phyloP scores from a whole-genome alignment of 371 early-diverging fungal species.

The Mucor saturninus region DNA sequence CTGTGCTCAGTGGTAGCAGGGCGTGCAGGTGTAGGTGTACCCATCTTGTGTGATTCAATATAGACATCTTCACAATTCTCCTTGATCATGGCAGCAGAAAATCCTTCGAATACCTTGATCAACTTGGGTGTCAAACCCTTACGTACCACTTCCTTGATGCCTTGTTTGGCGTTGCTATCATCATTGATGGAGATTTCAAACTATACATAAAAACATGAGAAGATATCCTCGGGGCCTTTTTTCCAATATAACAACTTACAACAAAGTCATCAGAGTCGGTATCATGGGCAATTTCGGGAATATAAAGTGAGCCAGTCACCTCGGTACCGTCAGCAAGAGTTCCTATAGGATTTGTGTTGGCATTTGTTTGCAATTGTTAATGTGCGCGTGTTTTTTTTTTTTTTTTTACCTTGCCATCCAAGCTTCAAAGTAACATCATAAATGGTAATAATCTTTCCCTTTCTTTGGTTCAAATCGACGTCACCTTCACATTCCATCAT shows the following conservation, averaged over 20 bases:
- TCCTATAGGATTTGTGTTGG: constrained; percentile 37
- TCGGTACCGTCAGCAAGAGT: constrained; percentile 65
- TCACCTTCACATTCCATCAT: constrained; percentile 73
- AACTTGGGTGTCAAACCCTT: constrained; percentile 68
- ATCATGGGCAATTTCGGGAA: constrained; percentile 95
- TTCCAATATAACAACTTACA: constrained; percentile 34
- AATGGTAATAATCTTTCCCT: constrained; percentile 86
- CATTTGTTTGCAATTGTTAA: too few relatives aligned
- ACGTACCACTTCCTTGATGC: constrained; percentile 75
- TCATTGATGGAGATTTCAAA: constrained; percentile 77
- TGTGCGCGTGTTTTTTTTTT: neutral
- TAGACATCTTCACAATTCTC: constrained; percentile 90
- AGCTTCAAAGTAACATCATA: constrained; percentile 75
- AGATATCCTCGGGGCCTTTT: neutral
- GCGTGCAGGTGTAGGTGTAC: constrained; percentile 44
- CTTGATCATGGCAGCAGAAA: constrained; percentile 79
- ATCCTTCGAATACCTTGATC: constrained; percentile 63
- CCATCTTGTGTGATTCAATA: constrained; percentile 66
- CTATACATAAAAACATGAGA: constrained; percentile 35
- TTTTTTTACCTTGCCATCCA: constrained; percentile 71
- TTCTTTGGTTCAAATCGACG: constrained; percentile 86
- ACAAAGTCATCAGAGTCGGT: constrained; percentile 81
- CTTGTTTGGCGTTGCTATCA: constrained; percentile 62
- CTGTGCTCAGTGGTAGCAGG: constrained; percentile 28
- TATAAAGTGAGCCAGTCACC: constrained; percentile 76